Evolutionary conservation across 371 early-diverging fungal genomes (phyloP).

Genomic region (Lichtheimia ornata): DNA sequence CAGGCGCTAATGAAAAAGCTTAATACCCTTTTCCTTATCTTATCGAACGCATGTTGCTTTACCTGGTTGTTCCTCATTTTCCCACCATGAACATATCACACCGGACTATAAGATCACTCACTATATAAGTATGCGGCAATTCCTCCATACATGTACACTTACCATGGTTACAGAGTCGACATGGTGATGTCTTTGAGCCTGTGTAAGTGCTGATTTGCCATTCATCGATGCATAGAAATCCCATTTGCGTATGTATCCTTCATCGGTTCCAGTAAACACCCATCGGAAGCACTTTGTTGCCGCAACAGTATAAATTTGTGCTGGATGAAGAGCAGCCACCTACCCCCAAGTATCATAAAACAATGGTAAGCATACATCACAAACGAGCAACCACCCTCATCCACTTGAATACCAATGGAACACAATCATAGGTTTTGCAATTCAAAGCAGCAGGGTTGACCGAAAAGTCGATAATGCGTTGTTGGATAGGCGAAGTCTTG

Average conservation of each 20-base stretch:
- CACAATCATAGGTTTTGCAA: constrained; percentile 57
- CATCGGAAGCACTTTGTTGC: constrained; percentile 86
- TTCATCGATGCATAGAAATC: constrained; percentile 88
- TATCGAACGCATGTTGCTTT: neutral
- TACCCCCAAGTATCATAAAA: constrained; percentile 18
- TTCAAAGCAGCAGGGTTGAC: constrained; percentile 41
- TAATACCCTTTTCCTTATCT: neutral
- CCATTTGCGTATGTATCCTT: constrained; percentile 92
- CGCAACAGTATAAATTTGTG: constrained; percentile 74
- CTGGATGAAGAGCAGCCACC: constrained; percentile 76
- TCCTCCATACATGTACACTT: neutral
- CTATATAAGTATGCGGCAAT: neutral
- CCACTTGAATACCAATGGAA: constrained; percentile 50
- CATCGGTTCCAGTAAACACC: constrained; percentile 92
- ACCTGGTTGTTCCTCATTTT: constrained; percentile 73
- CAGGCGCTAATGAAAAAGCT: neutral
- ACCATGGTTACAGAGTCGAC: constrained; percentile 87
- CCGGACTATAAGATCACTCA: constrained; percentile 60
- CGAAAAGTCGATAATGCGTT: constrained; percentile 33
- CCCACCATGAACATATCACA: constrained; percentile 88
- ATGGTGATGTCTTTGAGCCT: constrained; percentile 80
- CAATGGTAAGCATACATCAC: neutral
- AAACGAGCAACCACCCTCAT: neutral
- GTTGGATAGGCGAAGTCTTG: constrained; percentile 8
- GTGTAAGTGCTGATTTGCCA: constrained; percentile 82